Evolutionary conservation across 352 stramenopile species (phyloP).

Genomic region (Globisporangium emineosum): DNA sequence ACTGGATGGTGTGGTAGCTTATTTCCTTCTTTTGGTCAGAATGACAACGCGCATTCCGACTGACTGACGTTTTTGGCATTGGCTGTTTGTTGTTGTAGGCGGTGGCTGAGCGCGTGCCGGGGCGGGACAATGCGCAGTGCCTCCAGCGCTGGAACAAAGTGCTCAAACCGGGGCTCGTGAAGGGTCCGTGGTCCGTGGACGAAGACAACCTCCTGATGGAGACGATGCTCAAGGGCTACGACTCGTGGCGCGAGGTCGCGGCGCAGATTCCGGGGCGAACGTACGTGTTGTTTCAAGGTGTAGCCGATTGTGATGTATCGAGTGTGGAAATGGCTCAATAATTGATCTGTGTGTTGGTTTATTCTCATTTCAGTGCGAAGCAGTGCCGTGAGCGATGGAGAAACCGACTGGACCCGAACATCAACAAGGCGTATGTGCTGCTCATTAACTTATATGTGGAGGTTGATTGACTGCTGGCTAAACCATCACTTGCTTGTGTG

Average conservation of each 20-base stretch:
- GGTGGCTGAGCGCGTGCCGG: conserved; percentile 58
- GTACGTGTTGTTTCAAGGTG: conserved; percentile 22
- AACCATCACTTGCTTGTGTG: neutral
- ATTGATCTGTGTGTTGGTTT: conserved; percentile 1
- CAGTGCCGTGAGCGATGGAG: conserved; percentile 96
- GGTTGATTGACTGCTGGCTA: neutral
- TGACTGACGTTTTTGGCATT: neutral
- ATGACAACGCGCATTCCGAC: neutral
- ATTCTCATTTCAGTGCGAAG: conserved; percentile 54
- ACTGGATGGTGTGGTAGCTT: conserved; percentile 72
- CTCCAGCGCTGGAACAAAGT: conserved; percentile 89
- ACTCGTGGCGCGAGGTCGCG: conserved; percentile 72
- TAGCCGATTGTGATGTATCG: neutral
- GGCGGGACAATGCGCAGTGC: conserved; percentile 78
- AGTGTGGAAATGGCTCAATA: neutral
- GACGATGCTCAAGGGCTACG: conserved; percentile 78
- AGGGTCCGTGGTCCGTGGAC: conserved; percentile 90
- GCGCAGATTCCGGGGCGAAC: conserved; percentile 67
- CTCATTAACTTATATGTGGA: neutral
- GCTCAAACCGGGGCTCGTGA: conserved; percentile 90
- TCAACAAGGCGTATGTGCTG: conserved; percentile 77
- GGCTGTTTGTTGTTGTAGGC: conserved; percentile 21
- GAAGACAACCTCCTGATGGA: conserved; percentile 88
- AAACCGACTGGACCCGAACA: conserved; percentile 94
- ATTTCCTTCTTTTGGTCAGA: too few relatives aligned